These are phyloP conservation scores for Camellia oleifera DNA, from an alignment of 179 eudicot genomes.

Conservation along the genomic window DNA sequence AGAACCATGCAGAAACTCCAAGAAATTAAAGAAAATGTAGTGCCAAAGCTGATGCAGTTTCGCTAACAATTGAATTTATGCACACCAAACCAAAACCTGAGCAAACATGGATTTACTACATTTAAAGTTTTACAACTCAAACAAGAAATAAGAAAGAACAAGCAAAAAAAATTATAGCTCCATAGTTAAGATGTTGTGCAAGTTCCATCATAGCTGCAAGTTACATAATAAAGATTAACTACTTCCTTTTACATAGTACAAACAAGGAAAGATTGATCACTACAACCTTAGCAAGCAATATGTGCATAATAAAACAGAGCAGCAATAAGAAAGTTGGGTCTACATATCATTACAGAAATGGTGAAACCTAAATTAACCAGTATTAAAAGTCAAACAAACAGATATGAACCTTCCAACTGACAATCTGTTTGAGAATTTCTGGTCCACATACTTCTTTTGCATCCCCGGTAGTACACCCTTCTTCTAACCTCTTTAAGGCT, in stretches of 20 bases:
- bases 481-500: constrained; percentile 46
- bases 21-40: too few species aligned
- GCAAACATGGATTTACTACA: too few species aligned
- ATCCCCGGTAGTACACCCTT: constrained; percentile 46
- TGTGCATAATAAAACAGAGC: background rate
- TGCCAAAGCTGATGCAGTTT: too few species aligned
- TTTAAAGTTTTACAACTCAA: too few species aligned
- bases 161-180: too few species aligned
- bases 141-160: too few species aligned
- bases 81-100: too few species aligned
- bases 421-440: constrained; percentile 34
- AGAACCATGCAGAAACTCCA: too few species aligned
- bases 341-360: background rate
- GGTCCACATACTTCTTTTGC: constrained; percentile 58
- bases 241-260: background rate
- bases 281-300: background rate
- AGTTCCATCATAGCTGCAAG: too few species aligned
- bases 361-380: background rate
- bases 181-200: too few species aligned
- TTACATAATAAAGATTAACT: background rate
- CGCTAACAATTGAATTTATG: too few species aligned
- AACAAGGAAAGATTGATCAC: background rate
- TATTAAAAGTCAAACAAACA: background rate
- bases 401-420: constrained; percentile 58
- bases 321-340: background rate